Evolutionary conservation across 2,329 filamentous ascomycete species (phyloP).

Genomic region (Shiraia bambusicola): DNA sequence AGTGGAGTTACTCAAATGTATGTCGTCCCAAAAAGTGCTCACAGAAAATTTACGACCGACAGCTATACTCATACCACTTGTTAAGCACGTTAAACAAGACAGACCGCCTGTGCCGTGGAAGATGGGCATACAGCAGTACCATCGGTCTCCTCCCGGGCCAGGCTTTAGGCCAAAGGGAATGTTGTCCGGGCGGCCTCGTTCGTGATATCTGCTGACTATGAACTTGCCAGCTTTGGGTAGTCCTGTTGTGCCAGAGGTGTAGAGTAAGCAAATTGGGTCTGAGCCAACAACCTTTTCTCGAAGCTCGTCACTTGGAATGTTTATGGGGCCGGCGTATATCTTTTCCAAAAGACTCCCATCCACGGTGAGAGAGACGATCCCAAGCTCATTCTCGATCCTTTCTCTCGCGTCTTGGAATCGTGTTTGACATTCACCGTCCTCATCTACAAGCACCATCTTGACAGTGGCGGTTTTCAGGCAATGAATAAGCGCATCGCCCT

Average conservation of each 20-base stretch:
- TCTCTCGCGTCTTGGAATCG: conserved; percentile 21
- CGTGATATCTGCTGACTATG: conserved; percentile 30
- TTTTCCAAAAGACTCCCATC: conserved; percentile 19
- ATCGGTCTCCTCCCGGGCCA: conserved; percentile 55
- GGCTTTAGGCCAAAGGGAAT: conserved; percentile 36
- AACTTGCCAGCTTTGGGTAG: conserved; percentile 59
- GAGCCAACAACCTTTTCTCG: conserved; percentile 53
- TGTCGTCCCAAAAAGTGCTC: conserved; percentile 69
- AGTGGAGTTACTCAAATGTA: conserved; percentile 66
- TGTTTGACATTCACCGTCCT: conserved; percentile 40
- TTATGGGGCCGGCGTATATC: conserved; percentile 17
- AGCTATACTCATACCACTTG: conserved; percentile 52
- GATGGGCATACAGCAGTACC: conserved; percentile 74
- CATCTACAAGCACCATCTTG: conserved; percentile 60
- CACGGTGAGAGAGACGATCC: conserved; percentile 21
- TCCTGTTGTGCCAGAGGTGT: conserved; percentile 74
- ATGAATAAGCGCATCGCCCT: conserved; percentile 63
- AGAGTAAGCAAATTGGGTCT: conserved; percentile 65
- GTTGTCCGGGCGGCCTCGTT: conserved; percentile 39
- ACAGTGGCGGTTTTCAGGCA: conserved; percentile 61
- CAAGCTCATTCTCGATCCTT: conserved; percentile 22
- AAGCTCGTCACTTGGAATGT: conserved; percentile 55
- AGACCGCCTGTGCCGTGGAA: conserved; percentile 74
- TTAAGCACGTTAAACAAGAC: conserved; percentile 53
- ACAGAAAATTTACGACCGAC: conserved; percentile 67